A percentile compares a stretch with the other conserved stretches of the same genome.
Evolutionary conservation across 768 basidiomycete genomes (phyloP).

Genomic region (Boletellus emodensis): DNA sequence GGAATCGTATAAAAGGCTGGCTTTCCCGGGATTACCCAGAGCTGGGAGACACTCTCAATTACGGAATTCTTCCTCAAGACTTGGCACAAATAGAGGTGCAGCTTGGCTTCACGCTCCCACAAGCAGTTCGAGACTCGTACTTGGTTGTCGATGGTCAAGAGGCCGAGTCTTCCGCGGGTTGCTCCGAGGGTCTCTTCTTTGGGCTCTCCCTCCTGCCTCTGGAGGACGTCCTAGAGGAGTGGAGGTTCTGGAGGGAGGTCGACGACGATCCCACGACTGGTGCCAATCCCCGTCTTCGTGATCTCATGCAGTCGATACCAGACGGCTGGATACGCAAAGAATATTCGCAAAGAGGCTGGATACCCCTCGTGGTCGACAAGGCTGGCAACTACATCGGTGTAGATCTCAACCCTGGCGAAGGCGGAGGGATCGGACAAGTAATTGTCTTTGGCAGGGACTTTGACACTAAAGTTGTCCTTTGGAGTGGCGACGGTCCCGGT

Average conservation of each 20-base stretch:
- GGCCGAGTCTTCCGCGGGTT: constrained; percentile 81
- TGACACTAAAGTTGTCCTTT: constrained; percentile 95
- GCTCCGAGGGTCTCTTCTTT: constrained; percentile 89
- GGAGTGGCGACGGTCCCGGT: constrained; percentile 81
- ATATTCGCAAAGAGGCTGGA: constrained; percentile 95
- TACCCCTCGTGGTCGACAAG: constrained; percentile 91
- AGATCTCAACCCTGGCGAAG: constrained; percentile 82
- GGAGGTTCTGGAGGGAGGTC: constrained; percentile 94
- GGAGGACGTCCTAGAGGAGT: constrained; percentile 92
- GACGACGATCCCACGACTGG: constrained; percentile 86
- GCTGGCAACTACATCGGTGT: constrained; percentile 96
- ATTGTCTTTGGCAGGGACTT: constrained; percentile 99
- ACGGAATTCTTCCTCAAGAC: constrained; percentile 77
- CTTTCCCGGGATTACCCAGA: constrained; percentile 87
- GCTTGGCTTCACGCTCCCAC: constrained; percentile 80
- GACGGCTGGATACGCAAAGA: constrained; percentile 82
- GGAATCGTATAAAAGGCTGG: constrained; percentile 81
- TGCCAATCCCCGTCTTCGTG: constrained; percentile 65
- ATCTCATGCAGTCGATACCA: constrained; percentile 85
- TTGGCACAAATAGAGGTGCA: constrained; percentile 79
- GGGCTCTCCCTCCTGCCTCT: constrained; percentile 91
- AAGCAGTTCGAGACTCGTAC: constrained; percentile 88
- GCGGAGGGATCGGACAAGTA: constrained; percentile 82
- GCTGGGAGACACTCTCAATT: constrained; percentile 92
- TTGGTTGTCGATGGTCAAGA: constrained; percentile 90